Base-by-base conservation (phyloP, 208 protist species). In the Acanthamoeba culbertsoni region DNA sequence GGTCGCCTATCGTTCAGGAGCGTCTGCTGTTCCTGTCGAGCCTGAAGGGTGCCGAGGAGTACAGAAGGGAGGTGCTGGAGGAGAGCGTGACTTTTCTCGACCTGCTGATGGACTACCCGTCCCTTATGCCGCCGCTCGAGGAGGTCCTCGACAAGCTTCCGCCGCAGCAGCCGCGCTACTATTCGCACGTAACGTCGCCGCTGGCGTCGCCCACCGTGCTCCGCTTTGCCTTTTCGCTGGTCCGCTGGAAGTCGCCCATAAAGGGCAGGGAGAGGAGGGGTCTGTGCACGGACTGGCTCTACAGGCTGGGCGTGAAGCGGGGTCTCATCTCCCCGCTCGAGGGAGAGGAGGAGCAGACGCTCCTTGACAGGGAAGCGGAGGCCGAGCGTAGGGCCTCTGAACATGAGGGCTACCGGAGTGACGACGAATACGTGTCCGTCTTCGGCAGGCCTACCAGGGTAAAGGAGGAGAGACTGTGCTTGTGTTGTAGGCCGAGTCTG, bases 201-300 rank as follows among this genome's bases (percentile, higher is more conserved):
- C 68, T 71, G 23, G 88, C 68, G 43, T 79, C 88, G 33, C 1
- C 65, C 42, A 14, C 18, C 42, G 28, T 5, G 35, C n/a, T 86
- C 48, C 1, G 33, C n/a, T 93, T 93, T 31, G 63, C 88, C n/a
- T 93, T 93, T 35, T 68, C 43, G 26, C 42, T 93, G 43, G 88
- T 93, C 5, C 62, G 55, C 31, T 59, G 63, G 57, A 16, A 4
- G 12, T 82, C 45, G 28, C 63, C 88, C 37, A 26, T 82, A 10
- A 57, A 55, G 28, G 48, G 43, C 42, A 23, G 37, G 0, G 48
- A 37, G 6, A 12, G 35, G 8, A 28, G 55, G 23, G 79, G 79
- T 26, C 73, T 93, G 10, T 95, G 77, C 86, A 94, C 94, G n/a
- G 48, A 57, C 12, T 95, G 86, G 75, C 88, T 95, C 68, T 86